phyloP scores from a whole-genome alignment of 768 basidiomycete genomes.

The Sarcodon aspratus region DNA sequence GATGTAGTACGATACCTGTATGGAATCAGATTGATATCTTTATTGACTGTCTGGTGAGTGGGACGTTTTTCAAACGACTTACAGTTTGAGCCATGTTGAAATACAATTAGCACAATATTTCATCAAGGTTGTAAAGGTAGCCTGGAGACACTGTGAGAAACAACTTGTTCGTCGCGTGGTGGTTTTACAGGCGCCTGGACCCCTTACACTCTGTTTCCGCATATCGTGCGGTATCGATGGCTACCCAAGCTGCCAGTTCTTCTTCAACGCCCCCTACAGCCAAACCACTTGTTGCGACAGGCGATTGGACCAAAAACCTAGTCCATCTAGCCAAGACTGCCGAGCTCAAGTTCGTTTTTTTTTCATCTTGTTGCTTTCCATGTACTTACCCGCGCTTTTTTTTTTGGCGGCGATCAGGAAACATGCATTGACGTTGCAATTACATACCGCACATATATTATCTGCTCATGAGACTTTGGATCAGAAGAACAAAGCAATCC shows the following conservation, averaged over 20 bases:
- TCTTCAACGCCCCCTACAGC: slow-evolving; percentile 7
- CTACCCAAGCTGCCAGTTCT: slow-evolving; percentile 18
- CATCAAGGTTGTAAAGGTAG: no score
- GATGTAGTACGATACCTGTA: no score
- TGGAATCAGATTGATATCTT: no score
- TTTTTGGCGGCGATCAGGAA: slow-evolving; percentile 35
- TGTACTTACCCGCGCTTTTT: slow-evolving; percentile 5
- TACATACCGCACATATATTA: slow-evolving; percentile 81
- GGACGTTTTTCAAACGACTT: no score
- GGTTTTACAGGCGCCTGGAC: no score
- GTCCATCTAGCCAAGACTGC: slow-evolving; percentile 82
- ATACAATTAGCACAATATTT: no score
- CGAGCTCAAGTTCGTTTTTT: slow-evolving; percentile 64
- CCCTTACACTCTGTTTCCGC: neutral
- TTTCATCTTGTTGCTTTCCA: slow-evolving; percentile 2
- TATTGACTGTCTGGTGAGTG: no score
- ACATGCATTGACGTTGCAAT: slow-evolving; percentile 72
- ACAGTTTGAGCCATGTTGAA: no score
- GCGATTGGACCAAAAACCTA: slow-evolving; percentile 82
- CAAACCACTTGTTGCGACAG: slow-evolving; percentile 58
- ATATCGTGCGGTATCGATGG: slow-evolving; percentile 4
- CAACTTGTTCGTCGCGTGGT: no score
- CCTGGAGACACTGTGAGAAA: no score
- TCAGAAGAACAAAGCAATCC: slow-evolving; percentile 65
- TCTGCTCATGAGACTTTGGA: slow-evolving; percentile 75